These are phyloP conservation scores for Cyclostephanos invisitatus DNA, from an alignment of 108 stramenopile species.

Conservation along the genomic window DNA sequence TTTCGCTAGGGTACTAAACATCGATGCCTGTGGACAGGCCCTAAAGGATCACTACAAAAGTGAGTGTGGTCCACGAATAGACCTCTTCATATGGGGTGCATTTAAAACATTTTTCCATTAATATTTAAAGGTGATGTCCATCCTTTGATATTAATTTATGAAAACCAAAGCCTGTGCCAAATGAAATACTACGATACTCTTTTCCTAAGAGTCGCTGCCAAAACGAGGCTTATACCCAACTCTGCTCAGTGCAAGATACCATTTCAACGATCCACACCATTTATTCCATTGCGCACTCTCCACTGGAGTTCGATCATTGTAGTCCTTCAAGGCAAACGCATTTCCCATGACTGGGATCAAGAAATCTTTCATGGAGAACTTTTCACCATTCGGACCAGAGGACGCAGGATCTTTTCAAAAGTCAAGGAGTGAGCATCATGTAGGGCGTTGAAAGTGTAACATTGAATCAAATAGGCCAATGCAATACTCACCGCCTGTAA, in stretches of 20 bases:
- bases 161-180: neutral
- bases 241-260: slow-evolving; percentile 66
- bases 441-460: neutral
- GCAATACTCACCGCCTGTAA: slow-evolving; percentile 25
- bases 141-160: too few relatives aligned
- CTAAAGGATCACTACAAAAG: too few relatives aligned
- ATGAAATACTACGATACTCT: too few relatives aligned
- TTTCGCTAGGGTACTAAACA: too few relatives aligned
- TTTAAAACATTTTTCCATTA: too few relatives aligned
- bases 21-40: too few relatives aligned
- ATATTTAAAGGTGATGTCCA: too few relatives aligned
- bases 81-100: too few relatives aligned
- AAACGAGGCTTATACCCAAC: slow-evolving; percentile 56
- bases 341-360: slow-evolving; percentile 66
- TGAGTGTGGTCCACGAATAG: too few relatives aligned
- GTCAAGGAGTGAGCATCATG: neutral
- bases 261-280: slow-evolving; percentile 66
- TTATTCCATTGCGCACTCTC: slow-evolving; percentile 47
- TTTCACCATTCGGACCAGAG: slow-evolving; percentile 50
- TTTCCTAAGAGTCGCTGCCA: slow-evolving; percentile 3
- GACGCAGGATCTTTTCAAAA: slow-evolving; percentile 53
- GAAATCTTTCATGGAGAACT: slow-evolving; percentile 66
- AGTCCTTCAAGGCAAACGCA: slow-evolving; percentile 50
- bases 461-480: neutral
- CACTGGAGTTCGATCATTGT: slow-evolving; percentile 54